Evolutionary conservation across 1,139 yeast species (phyloP), one percentile per base, ranked within the genome.

Genomic region (Yarrowia galli): DNA sequence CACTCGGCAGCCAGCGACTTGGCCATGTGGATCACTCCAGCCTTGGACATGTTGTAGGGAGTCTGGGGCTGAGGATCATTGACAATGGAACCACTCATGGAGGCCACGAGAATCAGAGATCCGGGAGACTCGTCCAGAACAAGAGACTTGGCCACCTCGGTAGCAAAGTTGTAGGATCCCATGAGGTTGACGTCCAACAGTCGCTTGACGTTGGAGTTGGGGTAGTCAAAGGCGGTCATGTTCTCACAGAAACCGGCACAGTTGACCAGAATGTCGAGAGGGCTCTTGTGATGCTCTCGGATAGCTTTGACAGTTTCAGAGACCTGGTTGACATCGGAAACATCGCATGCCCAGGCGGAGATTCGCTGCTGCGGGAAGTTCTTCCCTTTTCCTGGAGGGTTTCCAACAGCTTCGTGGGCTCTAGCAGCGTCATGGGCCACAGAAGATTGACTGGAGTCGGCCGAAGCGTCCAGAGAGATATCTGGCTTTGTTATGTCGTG

Each of bases 221-320:
- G 93, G 79, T 89, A 90, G 67, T 89, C 91, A 74, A 88, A 86
- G 36, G 96, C 96, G 2, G 91, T 85, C 79, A 83, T 85, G 80
- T 88, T 89, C 77, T 89, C 92, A 76, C 92, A 88, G 81, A 88
- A 90, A n/a, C 96, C 96, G 15, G 96, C 96, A 65, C 92, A 83
- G 80, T 90, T 89, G 70, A 90, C 83, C 73, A 90, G 83, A 70
- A 89, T 80, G 73, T 87, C 86, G 48, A 92, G 86, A 65, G 88
- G 82, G 71, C 83, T 83, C 65, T 83, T 85, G 77, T 88, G 91
- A 73, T 84, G 87, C 63, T 79, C 80, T 67, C 79, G 75, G 49
- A 81, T 79, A 18, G 78, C 73, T 73, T 82, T 81, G 75, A 90
- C 84, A 12, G 86, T 82, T 48, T 80, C 78, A 68, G 87, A 89